These are phyloP conservation scores for Isochrysis galbana DNA, from an alignment of 78 protist genomes.

Conservation along the genomic window DNA sequence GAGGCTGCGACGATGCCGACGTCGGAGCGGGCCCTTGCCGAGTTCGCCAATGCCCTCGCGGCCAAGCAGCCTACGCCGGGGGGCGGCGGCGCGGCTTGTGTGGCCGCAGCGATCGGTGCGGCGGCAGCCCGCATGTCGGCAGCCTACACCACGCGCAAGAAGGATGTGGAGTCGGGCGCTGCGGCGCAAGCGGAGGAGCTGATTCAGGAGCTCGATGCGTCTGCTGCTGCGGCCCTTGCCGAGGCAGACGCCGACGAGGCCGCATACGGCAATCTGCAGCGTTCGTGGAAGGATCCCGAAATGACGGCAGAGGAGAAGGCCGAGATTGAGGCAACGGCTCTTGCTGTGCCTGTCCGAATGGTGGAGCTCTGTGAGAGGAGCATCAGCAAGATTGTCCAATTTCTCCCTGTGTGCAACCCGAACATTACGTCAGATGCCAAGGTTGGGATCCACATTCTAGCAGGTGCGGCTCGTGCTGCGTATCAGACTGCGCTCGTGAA, in stretches of 20 bases:
- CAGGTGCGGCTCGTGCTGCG: slow-evolving; percentile 48
- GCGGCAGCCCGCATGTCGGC: slow-evolving; percentile 35
- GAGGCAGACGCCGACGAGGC: slow-evolving; percentile 34
- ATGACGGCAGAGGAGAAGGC: slow-evolving; percentile 43
- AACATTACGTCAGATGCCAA: slow-evolving; percentile 35
- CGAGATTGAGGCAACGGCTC: slow-evolving; percentile 22
- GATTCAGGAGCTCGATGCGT: background rate
- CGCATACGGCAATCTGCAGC: slow-evolving; percentile 44
- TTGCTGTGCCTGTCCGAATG: slow-evolving; percentile 21
- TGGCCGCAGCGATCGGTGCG: slow-evolving; percentile 34
- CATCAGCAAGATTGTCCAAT: too few relatives aligned
- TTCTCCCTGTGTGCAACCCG: slow-evolving; percentile 45
- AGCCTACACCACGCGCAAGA: slow-evolving; percentile 42
- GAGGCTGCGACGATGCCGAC: too few relatives aligned
- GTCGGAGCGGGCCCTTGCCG: background rate
- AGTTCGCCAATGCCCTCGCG: slow-evolving; percentile 5
- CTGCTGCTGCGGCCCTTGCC: background rate
- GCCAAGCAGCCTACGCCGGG: slow-evolving; percentile 52
- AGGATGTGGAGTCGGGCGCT: slow-evolving; percentile 42
- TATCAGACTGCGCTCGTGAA: slow-evolving; percentile 44
- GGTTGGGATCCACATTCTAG: slow-evolving; percentile 45
- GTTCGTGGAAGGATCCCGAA: slow-evolving; percentile 19
- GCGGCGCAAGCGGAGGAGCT: background rate
- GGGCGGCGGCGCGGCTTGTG: slow-evolving; percentile 39
- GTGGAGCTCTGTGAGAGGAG: background rate